These are phyloP conservation scores for Diospyros kaki DNA, from an alignment of 148 eudicot genomes.

Conservation along the genomic window DNA sequence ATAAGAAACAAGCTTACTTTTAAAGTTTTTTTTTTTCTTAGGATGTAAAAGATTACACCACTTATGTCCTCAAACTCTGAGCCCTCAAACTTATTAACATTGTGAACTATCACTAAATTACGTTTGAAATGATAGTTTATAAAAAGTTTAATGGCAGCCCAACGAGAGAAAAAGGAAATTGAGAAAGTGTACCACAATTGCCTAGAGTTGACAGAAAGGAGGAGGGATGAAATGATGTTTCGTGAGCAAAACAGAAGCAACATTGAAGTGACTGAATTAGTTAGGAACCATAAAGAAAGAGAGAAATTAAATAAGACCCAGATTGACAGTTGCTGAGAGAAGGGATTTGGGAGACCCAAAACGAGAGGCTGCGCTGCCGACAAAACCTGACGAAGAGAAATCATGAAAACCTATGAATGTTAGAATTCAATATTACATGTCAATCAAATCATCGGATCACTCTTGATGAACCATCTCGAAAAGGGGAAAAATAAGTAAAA, in stretches of 20 bases:
- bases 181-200: no score
- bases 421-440: constrained; percentile 6
- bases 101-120: no score
- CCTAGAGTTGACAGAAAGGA: background rate
- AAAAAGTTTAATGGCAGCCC: no score
- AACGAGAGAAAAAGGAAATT: no score
- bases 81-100: no score
- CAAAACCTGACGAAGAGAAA: constrained; percentile 24
- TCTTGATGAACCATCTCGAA: no score
- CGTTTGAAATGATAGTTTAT: no score
- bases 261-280: constrained; percentile 35
- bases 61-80: no score
- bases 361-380: constrained; percentile 20
- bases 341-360: background rate
- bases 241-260: constrained; percentile 9
- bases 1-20: no score
- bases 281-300: constrained; percentile 13
- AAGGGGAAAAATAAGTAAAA: no score
- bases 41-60: no score
- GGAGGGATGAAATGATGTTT: constrained; percentile 16
- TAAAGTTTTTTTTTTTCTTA: no score
- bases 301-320: constrained; percentile 5
- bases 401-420: background rate
- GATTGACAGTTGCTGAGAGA: constrained; percentile 14
- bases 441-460: constrained; percentile 21